Evolutionary conservation across 306 rosid species (phyloP), one percentile per base, ranked within the genome.

Genomic region (Rosa lucieae): DNA sequence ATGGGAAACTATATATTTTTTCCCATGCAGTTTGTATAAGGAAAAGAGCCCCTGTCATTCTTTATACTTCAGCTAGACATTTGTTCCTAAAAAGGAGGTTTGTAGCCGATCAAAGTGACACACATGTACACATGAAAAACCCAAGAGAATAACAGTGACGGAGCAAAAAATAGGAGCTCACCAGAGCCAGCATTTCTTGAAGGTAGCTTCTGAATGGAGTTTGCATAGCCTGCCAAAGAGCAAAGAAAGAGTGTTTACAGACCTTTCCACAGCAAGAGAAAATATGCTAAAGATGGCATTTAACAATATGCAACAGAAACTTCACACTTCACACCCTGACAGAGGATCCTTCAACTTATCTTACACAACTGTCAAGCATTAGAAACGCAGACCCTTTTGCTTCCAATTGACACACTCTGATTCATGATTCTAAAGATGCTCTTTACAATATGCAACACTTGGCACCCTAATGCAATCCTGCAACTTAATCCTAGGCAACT

Each of bases 151-250:
- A 61, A 65, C 47, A 74, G 44, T 70, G 42, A 7, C 3, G 58
- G 70, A 77, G 53, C 1, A 42, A 13, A 18, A 18, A 12, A 73
- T 9, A 35, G 77, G 29, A 40, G 78, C 94, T 85, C 87, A 96
- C 99, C 75, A 88, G 87, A 77, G 91, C 73, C 39, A 84, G 90
- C 97, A 95, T 95, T 0, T 91, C 98, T 78, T 93, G 95, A 80
- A 95, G 96, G 89, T 95, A 93, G 87, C 85, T 77, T 89, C 99
- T 89, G 90, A 95, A 96, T 42, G 98, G 97, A 61, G 99, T 96
- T 89, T 96, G 99, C 96, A 85, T 78, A 32, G 91, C 88, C 99
- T 96, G 91, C 75, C 77, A 81, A 49, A 72, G 37, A 47, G n/a
- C 32, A 20, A 69, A 74, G 23, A 20, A 39, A 29, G 14, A 26